phyloP scores from a whole-genome alignment of 495 filamentous ascomycete genomes.

The Hypoxylon crocopeplum region DNA sequence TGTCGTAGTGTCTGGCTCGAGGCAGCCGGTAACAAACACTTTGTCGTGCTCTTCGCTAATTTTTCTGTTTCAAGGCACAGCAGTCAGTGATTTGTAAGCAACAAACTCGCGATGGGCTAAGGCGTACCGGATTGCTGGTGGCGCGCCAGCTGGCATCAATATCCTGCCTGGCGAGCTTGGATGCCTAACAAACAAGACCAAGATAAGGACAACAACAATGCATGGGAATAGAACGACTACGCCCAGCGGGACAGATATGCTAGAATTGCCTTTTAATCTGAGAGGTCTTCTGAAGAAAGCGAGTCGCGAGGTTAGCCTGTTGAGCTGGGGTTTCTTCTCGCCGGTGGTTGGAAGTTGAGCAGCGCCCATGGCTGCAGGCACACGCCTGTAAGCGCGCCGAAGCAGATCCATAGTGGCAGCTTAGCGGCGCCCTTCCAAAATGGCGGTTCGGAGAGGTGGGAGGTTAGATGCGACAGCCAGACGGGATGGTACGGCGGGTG shows the following conservation, averaged over 20 bases:
- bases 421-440: slow-evolving; percentile 17
- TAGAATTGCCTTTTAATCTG: slow-evolving; percentile 91
- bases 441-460: slow-evolving; percentile 2
- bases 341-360: slow-evolving; percentile 53
- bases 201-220: slow-evolving; percentile 88
- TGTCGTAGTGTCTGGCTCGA: slow-evolving; percentile 69
- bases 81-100: background rate
- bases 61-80: slow-evolving; percentile 63
- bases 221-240: slow-evolving; percentile 92
- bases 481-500: background rate
- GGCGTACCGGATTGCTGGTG: slow-evolving; percentile 86
- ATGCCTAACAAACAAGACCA: slow-evolving; percentile 89
- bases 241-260: slow-evolving; percentile 91
- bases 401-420: slow-evolving; percentile 60
- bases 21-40: slow-evolving; percentile 91
- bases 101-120: background rate
- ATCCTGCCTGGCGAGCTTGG: slow-evolving; percentile 82
- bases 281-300: slow-evolving; percentile 89
- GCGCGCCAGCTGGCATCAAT: slow-evolving; percentile 87
- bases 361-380: slow-evolving; percentile 47
- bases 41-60: slow-evolving; percentile 98
- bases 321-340: slow-evolving; percentile 51
- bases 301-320: slow-evolving; percentile 57
- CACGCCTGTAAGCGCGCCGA: slow-evolving; percentile 57
- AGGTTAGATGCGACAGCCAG: background rate